Evolutionary conservation across 495 filamentous ascomycete genomes (phyloP), one percentile per base, ranked within the genome.

Genomic region (Penicillium nucicola): DNA sequence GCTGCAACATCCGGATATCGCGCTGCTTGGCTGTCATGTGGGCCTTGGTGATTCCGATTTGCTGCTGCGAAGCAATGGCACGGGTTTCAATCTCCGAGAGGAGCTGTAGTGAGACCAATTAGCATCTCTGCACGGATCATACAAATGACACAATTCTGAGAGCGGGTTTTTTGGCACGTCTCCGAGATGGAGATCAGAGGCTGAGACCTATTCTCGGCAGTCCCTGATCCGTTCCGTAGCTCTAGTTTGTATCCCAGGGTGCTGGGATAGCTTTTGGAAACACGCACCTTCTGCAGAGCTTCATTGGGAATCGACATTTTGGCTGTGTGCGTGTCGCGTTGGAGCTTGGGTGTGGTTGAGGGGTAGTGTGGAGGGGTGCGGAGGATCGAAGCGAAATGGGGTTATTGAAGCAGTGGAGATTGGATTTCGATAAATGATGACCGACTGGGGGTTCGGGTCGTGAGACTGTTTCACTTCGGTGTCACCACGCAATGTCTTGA

Each of bases 291-390:
- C 69, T 96, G 88, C 52, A 97, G 76, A 57, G 92, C 90, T 79
- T 96, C 89, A 64, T 93, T 96, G 49, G 92, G 86, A 60, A 98
- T 92, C 55, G 93, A 95, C 93, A 98, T 98, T 51, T 58, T 80
- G 64, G 37, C 46, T 37, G 35, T 37, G 39, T 44, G 45, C 30
- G 34, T 23, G 45, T 43, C 43, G 48, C 36, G 15, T 32, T n/a
- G 31, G 37, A 45, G 42, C 40, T 37, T 41, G 33, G 11, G 19
- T 42, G 41, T 19, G 43, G 48, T 33, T 56, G 53, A 49, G 52
- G 45, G 36, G 48, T 37, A 45, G 37, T 5, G 25, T 28, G 25
- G 38, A 41, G 56, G 37, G 51, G 55, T 42, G 54, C 40, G 44
- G 55, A 53, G 34, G 50, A 17, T 36, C 17, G 33, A 25, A 6